Evolutionary conservation across 1,139 yeast species (phyloP).

Genomic region (Yamadazyma aaseri): DNA sequence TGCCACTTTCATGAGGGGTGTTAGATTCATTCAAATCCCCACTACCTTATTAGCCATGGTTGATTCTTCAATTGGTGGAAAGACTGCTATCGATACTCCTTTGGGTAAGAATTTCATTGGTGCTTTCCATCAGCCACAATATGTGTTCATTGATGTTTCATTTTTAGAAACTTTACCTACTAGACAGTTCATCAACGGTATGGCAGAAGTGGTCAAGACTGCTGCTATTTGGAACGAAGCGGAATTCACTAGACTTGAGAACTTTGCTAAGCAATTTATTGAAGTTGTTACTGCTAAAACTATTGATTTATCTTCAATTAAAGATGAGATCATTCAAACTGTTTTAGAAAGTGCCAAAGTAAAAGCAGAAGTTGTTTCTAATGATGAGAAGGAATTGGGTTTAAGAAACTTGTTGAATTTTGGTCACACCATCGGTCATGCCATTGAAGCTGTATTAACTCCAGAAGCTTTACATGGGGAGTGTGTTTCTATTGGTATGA

Average conservation of each 20-base stretch:
- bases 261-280: conserved; percentile 66
- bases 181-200: conserved; percentile 94
- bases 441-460: conserved; percentile 92
- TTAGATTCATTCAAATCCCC: conserved; percentile 90
- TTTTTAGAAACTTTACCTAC: conserved; percentile 88
- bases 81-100: conserved; percentile 98
- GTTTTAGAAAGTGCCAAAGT: conserved; percentile 86
- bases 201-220: conserved; percentile 97
- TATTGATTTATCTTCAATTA: conserved; percentile 62
- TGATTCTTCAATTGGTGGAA: conserved; percentile 97
- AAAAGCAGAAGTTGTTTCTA: conserved; percentile 90
- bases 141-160: conserved; percentile 83
- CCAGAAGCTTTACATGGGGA: conserved; percentile 98
- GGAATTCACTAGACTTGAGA: conserved; percentile 83
- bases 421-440: conserved; percentile 98
- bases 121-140: conserved; percentile 95
- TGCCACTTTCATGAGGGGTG: conserved; percentile 98
- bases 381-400: conserved; percentile 95
- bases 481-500: conserved; percentile 94
- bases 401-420: conserved; percentile 88
- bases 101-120: conserved; percentile 95
- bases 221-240: conserved; percentile 96
- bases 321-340: conserved; percentile 71
- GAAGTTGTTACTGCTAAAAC: conserved; percentile 48
- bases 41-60: conserved; percentile 96